Percentiles rank a stretch among this genome's conserved stretches.
phyloP scores from a whole-genome alignment of 1,284 basidiomycete genomes.

The Leccinum huronense region DNA sequence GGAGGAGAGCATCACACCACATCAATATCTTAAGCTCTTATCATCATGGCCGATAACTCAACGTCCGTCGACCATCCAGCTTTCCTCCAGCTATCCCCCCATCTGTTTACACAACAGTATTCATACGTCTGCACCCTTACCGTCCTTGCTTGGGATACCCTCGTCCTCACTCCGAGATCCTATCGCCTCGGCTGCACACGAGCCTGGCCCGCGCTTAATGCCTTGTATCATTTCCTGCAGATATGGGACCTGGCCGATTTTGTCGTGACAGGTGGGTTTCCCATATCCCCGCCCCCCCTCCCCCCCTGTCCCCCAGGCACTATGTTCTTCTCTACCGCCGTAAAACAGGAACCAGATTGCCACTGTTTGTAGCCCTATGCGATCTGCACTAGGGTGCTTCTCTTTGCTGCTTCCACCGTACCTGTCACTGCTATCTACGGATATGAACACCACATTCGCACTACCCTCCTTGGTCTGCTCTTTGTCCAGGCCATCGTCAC shows the following conservation, averaged over 20 bases:
- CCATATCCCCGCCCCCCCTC: background rate
- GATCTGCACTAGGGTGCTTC: conserved; percentile 73
- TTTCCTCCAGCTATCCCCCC: conserved; percentile 67
- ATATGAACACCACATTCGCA: conserved; percentile 54
- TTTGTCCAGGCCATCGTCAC: conserved; percentile 67
- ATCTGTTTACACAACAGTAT: conserved; percentile 79
- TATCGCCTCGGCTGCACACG: conserved; percentile 66
- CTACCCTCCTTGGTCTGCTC: conserved; percentile 55
- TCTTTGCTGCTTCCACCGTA: conserved; percentile 59
- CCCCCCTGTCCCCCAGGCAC: conserved; percentile 48
- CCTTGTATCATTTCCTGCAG: conserved; percentile 69
- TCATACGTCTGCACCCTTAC: conserved; percentile 83
- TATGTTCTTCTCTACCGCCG: conserved; percentile 76
- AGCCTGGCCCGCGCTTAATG: conserved; percentile 74
- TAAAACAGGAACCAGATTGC: conserved; percentile 52
- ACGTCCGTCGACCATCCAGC: conserved; percentile 42
- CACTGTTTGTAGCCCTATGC: conserved; percentile 75
- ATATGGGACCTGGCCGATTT: conserved; percentile 77
- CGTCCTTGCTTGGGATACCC: conserved; percentile 81
- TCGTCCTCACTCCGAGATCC: conserved; percentile 74
- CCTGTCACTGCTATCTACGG: conserved; percentile 61
- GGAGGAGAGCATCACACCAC: too few species aligned
- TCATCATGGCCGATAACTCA: conserved; percentile 16
- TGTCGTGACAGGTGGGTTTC: conserved; percentile 62
- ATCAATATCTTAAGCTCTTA: too few species aligned